Evolutionary conservation across 2,329 filamentous ascomycete genomes (phyloP).

Genomic region (Emericellopsis atlantica): DNA sequence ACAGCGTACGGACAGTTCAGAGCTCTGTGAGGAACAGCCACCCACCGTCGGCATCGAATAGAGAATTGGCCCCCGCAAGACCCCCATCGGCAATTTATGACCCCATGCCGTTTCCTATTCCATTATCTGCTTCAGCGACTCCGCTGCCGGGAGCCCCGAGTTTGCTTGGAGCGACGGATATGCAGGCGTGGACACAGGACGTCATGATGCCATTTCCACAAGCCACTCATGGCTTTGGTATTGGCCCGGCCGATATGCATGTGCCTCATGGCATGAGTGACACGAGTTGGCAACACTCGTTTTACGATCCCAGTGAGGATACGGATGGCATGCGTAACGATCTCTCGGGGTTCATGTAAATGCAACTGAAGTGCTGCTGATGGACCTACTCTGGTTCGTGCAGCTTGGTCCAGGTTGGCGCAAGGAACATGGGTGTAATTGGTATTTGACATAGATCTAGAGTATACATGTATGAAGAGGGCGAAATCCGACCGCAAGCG

Average conservation of each 20-base stretch:
- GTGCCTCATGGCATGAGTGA: neutral
- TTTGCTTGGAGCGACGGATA: neutral
- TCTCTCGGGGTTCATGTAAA: neutral
- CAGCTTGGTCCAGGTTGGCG: too few species aligned
- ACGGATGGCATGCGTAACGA: neutral
- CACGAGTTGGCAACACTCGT: neutral
- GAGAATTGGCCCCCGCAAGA: neutral
- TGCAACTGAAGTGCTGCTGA: neutral
- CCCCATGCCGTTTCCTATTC: neutral
- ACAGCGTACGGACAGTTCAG: conserved; percentile 17
- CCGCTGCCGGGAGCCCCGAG: neutral
- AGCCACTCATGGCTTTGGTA: neutral
- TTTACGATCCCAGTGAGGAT: neutral
- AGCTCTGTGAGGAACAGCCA: conserved; percentile 1
- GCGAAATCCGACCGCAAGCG: too few species aligned
- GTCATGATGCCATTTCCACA: neutral
- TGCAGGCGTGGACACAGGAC: neutral
- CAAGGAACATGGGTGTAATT: too few species aligned
- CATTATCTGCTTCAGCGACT: neutral
- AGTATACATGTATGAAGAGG: too few species aligned
- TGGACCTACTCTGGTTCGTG: too few species aligned
- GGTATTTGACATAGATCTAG: too few species aligned
- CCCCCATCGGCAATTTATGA: neutral
- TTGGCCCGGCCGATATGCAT: neutral
- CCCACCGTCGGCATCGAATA: neutral